A percentile compares a stretch with the other conserved stretches of the same genome.
These are phyloP conservation scores for Diutina pseudorugosa DNA, from an alignment of 1,139 yeast species.

Conservation along the genomic window DNA sequence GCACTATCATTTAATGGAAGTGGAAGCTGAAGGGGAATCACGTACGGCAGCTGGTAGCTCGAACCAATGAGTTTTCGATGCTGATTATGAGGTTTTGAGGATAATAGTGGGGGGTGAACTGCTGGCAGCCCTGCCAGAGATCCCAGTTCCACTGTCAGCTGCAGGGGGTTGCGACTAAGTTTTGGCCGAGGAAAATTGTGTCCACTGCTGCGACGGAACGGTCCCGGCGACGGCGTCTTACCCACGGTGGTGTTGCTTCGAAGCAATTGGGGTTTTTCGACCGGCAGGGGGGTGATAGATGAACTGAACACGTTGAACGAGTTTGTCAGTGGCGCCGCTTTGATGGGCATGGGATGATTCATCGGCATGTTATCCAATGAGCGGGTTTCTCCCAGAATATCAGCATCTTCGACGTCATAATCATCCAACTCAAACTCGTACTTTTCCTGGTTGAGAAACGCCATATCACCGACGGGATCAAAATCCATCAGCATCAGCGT, in stretches of 20 bases:
- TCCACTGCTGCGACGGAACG: not conserved
- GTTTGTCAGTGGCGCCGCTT: not conserved
- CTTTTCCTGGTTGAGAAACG: slow-evolving; percentile 42
- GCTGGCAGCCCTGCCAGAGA: not conserved
- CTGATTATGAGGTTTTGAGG: not conserved
- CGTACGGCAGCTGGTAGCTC: slow-evolving; percentile 20
- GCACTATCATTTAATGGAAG: slow-evolving; percentile 29
- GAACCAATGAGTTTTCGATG: not conserved
- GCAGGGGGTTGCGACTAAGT: not conserved
- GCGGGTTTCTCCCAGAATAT: not conserved
- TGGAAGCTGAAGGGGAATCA: slow-evolving; percentile 33
- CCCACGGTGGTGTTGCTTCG: not conserved
- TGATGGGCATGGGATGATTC: not conserved
- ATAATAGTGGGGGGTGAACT: not conserved
- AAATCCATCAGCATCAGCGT: slow-evolving; percentile 37
- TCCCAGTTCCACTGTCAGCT: slow-evolving; percentile 1
- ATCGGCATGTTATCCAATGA: not conserved
- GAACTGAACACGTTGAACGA: not conserved
- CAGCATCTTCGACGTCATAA: not conserved
- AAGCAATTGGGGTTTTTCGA: not conserved
- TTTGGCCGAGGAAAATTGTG: not conserved
- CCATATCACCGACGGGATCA: slow-evolving; percentile 35
- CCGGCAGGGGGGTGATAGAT: not conserved
- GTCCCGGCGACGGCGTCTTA: not conserved
- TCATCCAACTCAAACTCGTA: slow-evolving; percentile 22